Evolutionary conservation across 2,329 filamentous ascomycete genomes (phyloP), one percentile per base, ranked within the genome.

Genomic region (Pseudogymnoascus sp.): DNA sequence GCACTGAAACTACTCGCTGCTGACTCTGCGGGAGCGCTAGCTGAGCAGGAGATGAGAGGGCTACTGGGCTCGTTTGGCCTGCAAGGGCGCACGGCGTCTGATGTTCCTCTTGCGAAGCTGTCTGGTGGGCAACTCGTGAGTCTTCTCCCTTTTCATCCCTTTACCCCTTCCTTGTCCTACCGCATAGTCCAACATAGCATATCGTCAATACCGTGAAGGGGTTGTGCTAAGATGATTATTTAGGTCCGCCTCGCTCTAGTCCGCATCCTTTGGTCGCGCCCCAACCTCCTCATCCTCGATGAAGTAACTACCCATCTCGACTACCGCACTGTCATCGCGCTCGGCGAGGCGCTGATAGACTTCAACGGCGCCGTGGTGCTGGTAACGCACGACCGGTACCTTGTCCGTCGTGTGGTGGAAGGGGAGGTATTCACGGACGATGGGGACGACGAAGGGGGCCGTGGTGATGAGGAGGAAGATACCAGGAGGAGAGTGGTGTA

Each of bases 261-360:
- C 1, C 89, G 89, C 69, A 88, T 92, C 69, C 92, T 96, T 87
- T 96, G 92, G 92, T 96, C 96, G 79, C 96, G 96, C 80, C 94
- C 94, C 0, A 94, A 99, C 77, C 78, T 99, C 70, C 84, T 99
- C 63, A 92, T 97, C 29, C 87, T 97, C 13, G 93, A 97, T 83
- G 93, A 97, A 78, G 93, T 94, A 60, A 97, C 94, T 72, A 99
- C 90, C 0, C 91, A 96, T 76, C 79, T 95, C 40, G 91, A 95
- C 71, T 89, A 88, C 65, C 85, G 94, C 74, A 93, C 88, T 0
- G 89, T 93, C 25, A 82, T 84, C 6, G 89, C 88, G 1, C 74
- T 95, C 61, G 80, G 87, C 0, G 79, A 82, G 25, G 87, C 87
- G 1, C 72, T 95, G 65, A 79, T 81, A 12, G 75, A 75, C 2